phyloP scores from a whole-genome alignment of 2,329 filamentous ascomycete genomes.

The Penicillium sp. region DNA sequence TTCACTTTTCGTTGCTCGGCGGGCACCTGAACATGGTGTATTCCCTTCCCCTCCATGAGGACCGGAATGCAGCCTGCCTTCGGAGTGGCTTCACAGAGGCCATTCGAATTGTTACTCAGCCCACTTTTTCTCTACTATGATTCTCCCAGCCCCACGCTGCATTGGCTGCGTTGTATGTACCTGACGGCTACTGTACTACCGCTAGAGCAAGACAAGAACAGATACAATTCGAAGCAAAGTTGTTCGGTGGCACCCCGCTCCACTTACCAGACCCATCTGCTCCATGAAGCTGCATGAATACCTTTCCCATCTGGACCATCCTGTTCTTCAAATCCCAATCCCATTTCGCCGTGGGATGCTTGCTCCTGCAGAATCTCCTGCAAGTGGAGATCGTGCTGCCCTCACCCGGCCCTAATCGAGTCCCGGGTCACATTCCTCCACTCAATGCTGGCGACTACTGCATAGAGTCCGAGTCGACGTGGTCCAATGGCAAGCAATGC shows the following conservation, averaged over 20 bases:
- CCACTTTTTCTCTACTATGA: conserved; percentile 1
- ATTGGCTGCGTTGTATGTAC: conserved; percentile 9
- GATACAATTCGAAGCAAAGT: conserved; percentile 16
- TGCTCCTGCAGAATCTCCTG: conserved; percentile 33
- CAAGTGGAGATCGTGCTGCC: conserved; percentile 31
- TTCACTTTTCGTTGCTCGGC: conserved; percentile 16
- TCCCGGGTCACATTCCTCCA: conserved; percentile 24
- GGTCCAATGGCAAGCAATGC: conserved; percentile 41
- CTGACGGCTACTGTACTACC: neutral
- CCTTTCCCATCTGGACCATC: conserved; percentile 27
- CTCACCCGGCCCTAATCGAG: conserved; percentile 32
- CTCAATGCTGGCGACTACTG: conserved; percentile 20
- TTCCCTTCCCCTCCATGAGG: conserved; percentile 2
- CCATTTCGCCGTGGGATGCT: conserved; percentile 22
- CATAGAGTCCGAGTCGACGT: conserved; percentile 41
- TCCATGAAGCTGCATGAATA: conserved; percentile 24
- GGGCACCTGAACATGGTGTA: conserved; percentile 3
- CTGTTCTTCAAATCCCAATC: conserved; percentile 22
- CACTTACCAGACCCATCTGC: conserved; percentile 28
- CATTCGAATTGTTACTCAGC: conserved; percentile 9
- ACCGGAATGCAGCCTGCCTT: conserved; percentile 13
- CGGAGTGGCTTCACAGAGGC: conserved; percentile 9
- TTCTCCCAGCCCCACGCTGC: neutral
- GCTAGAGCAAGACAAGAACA: conserved; percentile 12
- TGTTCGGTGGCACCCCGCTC: conserved; percentile 31